Base-by-base conservation (phyloP, 202 grass and related monocot genomes). In the Digitaria exilis region DNA sequence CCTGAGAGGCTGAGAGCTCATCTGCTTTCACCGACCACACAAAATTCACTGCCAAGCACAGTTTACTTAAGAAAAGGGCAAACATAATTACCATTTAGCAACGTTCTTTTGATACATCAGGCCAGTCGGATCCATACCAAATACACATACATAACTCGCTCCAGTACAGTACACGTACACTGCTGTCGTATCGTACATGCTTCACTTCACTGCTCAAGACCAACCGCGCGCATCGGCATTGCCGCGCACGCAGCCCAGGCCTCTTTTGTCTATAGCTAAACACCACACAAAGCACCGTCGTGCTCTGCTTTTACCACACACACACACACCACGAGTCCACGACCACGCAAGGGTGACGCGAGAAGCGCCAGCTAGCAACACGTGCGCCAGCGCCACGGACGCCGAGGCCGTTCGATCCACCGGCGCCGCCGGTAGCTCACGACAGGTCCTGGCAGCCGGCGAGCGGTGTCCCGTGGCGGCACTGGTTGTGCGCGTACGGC, bases 401-500 rank as follows among this genome's bases (percentile, higher is more conserved):
- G n/a, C n/a, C n/a, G n/a, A n/a, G n/a, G n/a, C n/a, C 24, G 3
- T 43, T 29, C 72, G n/a, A 50, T 50, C 48, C 19, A n/a, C n/a
- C n/a, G n/a, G n/a, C n/a, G n/a, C n/a, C n/a, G n/a, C n/a, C n/a
- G n/a, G n/a, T 4, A n/a, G 26, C 65, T 80, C 69, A 73, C 52
- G 44, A 42, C 34, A 4, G 75, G 80, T 78, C 70, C 70, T 34
- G 86, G 86, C 95, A 97, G 1, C 31, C 80, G 18, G 73, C 86
- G 58, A 97, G 81, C 45, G 90, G 90, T 10, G 90, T 54, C 2
- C 92, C 86, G 56, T 78, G 75, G 82, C 76, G 88, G 88, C 95
- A 98, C 69, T 87, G 80, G 82, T 98, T 95, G 80, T 95, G 95
- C 74, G 79, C 29, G 82, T 90, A 97, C 1, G 89, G 80, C 56